These are phyloP conservation scores for Candida boidinii DNA, from an alignment of 805 yeast genomes.

Conservation along the genomic window DNA sequence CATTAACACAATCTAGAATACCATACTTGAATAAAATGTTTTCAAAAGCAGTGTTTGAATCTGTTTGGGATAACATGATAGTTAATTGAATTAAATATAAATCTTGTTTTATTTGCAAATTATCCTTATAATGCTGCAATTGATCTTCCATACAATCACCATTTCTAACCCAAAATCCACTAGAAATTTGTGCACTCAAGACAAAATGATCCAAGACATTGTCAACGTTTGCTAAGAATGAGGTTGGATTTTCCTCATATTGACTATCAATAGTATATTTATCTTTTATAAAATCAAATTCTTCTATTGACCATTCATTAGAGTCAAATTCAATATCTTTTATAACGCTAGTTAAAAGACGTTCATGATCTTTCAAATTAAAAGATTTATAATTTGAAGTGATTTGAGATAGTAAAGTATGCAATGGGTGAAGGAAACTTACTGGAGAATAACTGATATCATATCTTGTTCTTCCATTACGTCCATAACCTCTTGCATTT, in stretches of 20 bases:
- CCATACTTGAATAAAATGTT: constrained; percentile 51
- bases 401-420: constrained; percentile 43
- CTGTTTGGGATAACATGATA: constrained; percentile 29
- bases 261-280: no score
- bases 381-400: constrained; percentile 26
- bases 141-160: constrained; percentile 34
- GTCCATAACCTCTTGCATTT: not conserved
- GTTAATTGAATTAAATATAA: constrained; percentile 38
- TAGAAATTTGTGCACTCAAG: constrained; percentile 48
- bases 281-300: constrained; percentile 6
- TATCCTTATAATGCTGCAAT: constrained; percentile 9
- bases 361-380: constrained; percentile 10
- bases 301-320: constrained; percentile 4
- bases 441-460: constrained; percentile 19
- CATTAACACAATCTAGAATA: constrained; percentile 21
- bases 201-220: constrained; percentile 53
- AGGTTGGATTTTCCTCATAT: no score
- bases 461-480: not conserved
- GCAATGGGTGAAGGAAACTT: constrained; percentile 54
- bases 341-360: no score
- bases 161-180: constrained; percentile 70
- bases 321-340: no score
- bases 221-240: no score
- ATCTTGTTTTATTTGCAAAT: constrained; percentile 28
- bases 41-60: constrained; percentile 23